Percentiles rank a stretch among this genome's conserved stretches.
Conservation (phyloP, 23 red algal genomes). For the Gracilaria caudata region DNA sequence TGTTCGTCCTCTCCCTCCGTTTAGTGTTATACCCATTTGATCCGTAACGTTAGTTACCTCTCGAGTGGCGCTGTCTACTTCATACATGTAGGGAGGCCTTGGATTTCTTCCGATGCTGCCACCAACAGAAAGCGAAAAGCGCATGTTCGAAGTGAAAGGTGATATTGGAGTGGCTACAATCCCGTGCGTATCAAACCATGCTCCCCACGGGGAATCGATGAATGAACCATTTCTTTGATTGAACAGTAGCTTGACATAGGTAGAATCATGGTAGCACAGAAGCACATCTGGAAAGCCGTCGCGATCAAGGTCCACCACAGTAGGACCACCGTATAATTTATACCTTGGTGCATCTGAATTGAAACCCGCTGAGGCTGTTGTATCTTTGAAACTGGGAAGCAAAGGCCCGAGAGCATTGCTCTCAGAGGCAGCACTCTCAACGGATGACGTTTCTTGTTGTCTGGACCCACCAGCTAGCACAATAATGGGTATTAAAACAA, state of each 20-base stretch:
- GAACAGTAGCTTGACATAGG: constrained; percentile 33
- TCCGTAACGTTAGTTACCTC: background rate
- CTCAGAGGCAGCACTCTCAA: no score
- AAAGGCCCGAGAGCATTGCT: background rate
- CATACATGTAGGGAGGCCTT: constrained; percentile 16
- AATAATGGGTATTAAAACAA: no score
- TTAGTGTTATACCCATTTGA: background rate
- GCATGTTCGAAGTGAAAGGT: background rate
- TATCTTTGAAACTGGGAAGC: background rate
- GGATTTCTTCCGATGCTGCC: constrained; percentile 8
- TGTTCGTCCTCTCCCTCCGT: background rate
- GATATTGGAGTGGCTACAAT: background rate
- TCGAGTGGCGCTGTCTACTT: background rate
- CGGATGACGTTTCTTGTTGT: no score
- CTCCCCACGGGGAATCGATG: background rate
- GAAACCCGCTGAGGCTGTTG: background rate
- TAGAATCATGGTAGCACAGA: constrained; percentile 30
- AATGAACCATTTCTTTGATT: constrained; percentile 58
- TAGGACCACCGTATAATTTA: constrained; percentile 50
- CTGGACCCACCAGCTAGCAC: no score
- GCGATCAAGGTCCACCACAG: constrained; percentile 68
- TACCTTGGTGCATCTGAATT: background rate
- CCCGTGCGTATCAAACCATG: constrained; percentile 34
- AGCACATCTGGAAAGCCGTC: constrained; percentile 61
- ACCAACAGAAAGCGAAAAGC: constrained; percentile 25